Percentiles rank a stretch among this genome's conserved stretches.
phyloP scores from a whole-genome alignment of 139 green algal genomes.

The Klebsormidium nitens region DNA sequence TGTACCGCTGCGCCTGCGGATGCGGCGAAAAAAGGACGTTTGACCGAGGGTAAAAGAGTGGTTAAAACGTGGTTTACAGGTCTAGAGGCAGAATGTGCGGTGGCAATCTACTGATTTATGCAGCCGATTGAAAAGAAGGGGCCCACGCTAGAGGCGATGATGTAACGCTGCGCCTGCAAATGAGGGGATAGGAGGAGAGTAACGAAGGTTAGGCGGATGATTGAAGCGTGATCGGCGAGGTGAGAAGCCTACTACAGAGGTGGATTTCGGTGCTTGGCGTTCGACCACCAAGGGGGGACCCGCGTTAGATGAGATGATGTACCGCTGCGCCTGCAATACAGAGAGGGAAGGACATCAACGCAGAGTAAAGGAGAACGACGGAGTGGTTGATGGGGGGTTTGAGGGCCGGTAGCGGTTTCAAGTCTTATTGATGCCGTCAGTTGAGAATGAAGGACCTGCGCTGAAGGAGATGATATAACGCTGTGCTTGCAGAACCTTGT shows the following conservation, averaged over 20 bases:
- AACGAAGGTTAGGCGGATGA: neutral
- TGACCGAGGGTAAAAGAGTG: too few relatives aligned
- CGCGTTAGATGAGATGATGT: conserved; percentile 61
- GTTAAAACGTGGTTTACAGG: too few relatives aligned
- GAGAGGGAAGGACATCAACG: too few relatives aligned
- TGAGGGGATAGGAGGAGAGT: too few relatives aligned
- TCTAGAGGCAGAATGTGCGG: too few relatives aligned
- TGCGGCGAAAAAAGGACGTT: too few relatives aligned
- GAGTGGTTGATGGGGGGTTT: too few relatives aligned
- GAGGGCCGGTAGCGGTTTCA: too few relatives aligned
- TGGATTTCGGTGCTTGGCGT: conserved; percentile 37
- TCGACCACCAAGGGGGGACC: conserved; percentile 28
- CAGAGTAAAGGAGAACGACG: too few relatives aligned
- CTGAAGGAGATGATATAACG: conserved; percentile 68
- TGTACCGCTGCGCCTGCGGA: conserved; percentile 56
- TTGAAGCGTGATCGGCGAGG: neutral
- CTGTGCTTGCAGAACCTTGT: conserved; percentile 43
- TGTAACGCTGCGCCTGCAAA: conserved; percentile 57
- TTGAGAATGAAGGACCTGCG: conserved; percentile 10
- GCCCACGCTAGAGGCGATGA: conserved; percentile 52
- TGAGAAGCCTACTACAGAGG: neutral
- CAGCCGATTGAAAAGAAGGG: conserved; percentile 33
- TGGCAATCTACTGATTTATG: too few relatives aligned
- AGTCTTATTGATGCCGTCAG: conserved; percentile 43
- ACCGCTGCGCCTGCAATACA: conserved; percentile 53